Percentiles rank a stretch among this genome's conserved stretches.
These are phyloP conservation scores for Coniochaeta sp. DNA, from an alignment of 2,329 filamentous ascomycete species.

Conservation along the genomic window DNA sequence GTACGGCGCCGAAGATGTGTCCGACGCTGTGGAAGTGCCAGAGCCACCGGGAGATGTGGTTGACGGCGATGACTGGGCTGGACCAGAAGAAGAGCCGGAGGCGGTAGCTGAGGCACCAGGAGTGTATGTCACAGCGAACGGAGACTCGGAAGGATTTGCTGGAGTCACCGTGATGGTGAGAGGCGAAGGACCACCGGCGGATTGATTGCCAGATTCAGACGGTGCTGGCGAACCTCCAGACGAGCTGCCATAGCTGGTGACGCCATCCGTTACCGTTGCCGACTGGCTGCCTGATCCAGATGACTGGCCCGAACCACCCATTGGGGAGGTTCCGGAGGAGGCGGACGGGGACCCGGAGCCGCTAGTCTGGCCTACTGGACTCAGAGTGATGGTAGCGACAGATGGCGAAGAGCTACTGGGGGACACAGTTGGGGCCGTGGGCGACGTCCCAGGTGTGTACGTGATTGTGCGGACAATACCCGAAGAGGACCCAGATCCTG, in stretches of 20 bases:
- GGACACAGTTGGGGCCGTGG: slow-evolving; percentile 1
- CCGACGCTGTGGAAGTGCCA: background rate
- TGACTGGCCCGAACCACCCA: background rate
- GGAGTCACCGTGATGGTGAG: slow-evolving; percentile 1
- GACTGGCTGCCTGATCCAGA: background rate
- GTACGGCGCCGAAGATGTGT: background rate
- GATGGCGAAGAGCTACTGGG: background rate
- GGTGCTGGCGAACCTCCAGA: background rate
- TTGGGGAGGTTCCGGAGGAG: background rate
- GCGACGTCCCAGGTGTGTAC: slow-evolving; percentile 10
- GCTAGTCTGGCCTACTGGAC: background rate
- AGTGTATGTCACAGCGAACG: background rate
- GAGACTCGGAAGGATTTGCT: background rate
- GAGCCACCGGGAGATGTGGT: background rate
- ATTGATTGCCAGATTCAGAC: background rate
- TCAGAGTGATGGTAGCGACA: background rate
- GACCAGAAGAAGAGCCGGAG: background rate
- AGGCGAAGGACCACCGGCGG: background rate
- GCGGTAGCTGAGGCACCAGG: background rate
- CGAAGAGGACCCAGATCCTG: slow-evolving; percentile 7
- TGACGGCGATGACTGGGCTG: background rate
- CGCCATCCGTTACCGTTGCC: background rate
- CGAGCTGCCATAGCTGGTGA: background rate
- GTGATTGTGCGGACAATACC: slow-evolving; percentile 10
- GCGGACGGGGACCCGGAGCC: background rate